phyloP scores from a whole-genome alignment of 768 basidiomycete genomes.

The Macrolepiota albuminosa region DNA sequence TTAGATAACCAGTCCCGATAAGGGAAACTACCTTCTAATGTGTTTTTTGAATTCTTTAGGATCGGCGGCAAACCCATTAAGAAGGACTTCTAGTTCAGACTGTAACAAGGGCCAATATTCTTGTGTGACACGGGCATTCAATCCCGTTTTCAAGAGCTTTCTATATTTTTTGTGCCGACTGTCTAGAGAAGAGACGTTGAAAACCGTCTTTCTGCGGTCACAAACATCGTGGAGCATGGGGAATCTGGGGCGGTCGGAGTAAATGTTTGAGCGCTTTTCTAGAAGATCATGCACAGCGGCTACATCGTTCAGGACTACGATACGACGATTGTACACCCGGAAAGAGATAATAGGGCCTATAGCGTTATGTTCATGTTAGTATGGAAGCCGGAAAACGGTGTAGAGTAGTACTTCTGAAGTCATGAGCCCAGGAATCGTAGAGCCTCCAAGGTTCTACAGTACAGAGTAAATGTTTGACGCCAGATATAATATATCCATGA shows the following conservation, averaged over 20 bases:
- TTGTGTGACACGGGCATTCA: slow-evolving; percentile 30
- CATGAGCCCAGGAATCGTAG: slow-evolving; percentile 20
- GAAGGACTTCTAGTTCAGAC: slow-evolving; percentile 28
- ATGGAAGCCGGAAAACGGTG: neutral
- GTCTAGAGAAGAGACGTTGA: slow-evolving; percentile 38
- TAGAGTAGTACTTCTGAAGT: slow-evolving; percentile 16
- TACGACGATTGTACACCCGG: slow-evolving; percentile 36
- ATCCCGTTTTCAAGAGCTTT: slow-evolving; percentile 31
- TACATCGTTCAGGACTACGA: slow-evolving; percentile 46
- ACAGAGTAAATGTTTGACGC: slow-evolving; percentile 19
- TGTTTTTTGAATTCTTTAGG: slow-evolving; percentile 31
- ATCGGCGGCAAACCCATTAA: slow-evolving; percentile 24
- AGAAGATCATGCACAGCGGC: slow-evolving; percentile 42
- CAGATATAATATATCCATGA: slow-evolving; percentile 16
- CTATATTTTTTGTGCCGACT: slow-evolving; percentile 36
- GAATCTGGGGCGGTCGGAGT: slow-evolving; percentile 49
- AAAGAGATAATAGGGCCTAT: slow-evolving; percentile 45
- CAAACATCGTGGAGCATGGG: slow-evolving; percentile 42
- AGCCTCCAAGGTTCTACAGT: slow-evolving; percentile 23
- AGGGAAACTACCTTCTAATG: slow-evolving; percentile 28
- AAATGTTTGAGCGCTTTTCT: slow-evolving; percentile 44
- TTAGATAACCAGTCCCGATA: neutral
- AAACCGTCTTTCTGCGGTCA: slow-evolving; percentile 34
- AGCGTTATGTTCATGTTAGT: neutral
- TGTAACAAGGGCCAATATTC: slow-evolving; percentile 32